Base-by-base conservation (phyloP, 768 basidiomycete species). In the Obba rivulosa region DNA sequence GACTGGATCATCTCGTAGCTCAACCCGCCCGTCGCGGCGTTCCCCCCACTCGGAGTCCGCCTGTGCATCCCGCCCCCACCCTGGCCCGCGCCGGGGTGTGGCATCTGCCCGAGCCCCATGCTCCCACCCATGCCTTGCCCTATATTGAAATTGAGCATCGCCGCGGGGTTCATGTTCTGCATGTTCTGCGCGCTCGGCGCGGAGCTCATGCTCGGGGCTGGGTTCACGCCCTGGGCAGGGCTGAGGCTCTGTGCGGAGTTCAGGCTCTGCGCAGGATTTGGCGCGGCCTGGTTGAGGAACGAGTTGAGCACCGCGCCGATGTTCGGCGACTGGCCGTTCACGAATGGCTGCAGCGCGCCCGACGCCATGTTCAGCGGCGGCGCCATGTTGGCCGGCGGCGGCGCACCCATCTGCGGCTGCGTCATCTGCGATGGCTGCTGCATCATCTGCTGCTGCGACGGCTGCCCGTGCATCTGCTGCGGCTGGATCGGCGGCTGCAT, bases 1-100 rank as follows among this genome's bases (percentile, higher is more conserved):
- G 73, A 74, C 59, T 73, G 72, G 56, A 75, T 23, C 69, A 75
- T 69, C 52, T 73, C 71, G 9, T 53, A 61, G 54, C 66, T 71
- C 45, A 73, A 58, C 3, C 48, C 45, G 22, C 41, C 49, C 28
- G 7, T n/a, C 28, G 34, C 35, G 25, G 24, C 25, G 10, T 23
- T 25, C 18, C 52, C 49, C 8, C 48, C 52, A 44, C 58, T 57
- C 22, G 56, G 54, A 44, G 51, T 59, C 16, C 55, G 56, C 36
- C 61, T 60, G 24, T 67, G 65, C 46, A 59, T 45, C 37, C 59
- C 62, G 17, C 44, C 31, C 4, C 43, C 48, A 38, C 18, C 25
- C 9, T 14, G 25, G 5, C 38, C 42, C 18, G n/a, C n/a, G n/a
- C n/a, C n/a, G n/a, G n/a, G n/a, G n/a, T n/a, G n/a, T n/a, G 41